These are phyloP conservation scores for Xylaria longipes DNA, from an alignment of 495 filamentous ascomycete genomes.

Conservation along the genomic window DNA sequence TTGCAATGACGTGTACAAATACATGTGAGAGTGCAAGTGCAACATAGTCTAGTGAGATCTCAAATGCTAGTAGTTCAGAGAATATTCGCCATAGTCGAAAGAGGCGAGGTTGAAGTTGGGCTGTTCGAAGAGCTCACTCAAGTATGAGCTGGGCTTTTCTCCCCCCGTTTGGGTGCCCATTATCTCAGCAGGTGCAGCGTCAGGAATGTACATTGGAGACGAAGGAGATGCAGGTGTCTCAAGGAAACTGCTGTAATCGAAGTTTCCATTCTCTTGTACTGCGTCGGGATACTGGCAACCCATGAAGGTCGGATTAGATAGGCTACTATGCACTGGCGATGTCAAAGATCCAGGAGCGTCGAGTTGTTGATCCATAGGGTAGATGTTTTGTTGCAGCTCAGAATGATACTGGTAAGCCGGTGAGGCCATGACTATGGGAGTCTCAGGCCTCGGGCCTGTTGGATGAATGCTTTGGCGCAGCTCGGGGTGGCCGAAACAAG, in stretches of 20 bases:
- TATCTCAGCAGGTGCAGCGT: neutral
- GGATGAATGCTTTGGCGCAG: conserved; percentile 18
- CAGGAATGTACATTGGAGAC: neutral
- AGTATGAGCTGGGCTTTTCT: neutral
- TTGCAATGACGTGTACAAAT: neutral
- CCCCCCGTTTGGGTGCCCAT: neutral
- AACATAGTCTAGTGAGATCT: neutral
- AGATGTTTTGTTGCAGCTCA: neutral
- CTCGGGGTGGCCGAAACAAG: neutral
- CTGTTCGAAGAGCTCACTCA: neutral
- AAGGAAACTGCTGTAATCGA: neutral
- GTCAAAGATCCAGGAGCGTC: neutral
- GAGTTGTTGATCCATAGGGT: neutral
- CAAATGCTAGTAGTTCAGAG: neutral
- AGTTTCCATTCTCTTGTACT: neutral
- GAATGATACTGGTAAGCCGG: conserved; percentile 9
- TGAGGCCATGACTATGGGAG: conserved; percentile 21
- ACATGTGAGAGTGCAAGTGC: neutral
- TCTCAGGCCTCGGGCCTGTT: conserved; percentile 21
- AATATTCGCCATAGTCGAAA: neutral
- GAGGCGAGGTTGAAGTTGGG: neutral
- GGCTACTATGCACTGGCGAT: neutral
- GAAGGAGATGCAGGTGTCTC: conserved; percentile 8
- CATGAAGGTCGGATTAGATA: neutral
- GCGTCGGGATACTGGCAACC: neutral